These are phyloP conservation scores for Saccharata proteae DNA, from an alignment of 2,329 filamentous ascomycete species.

Conservation along the genomic window DNA sequence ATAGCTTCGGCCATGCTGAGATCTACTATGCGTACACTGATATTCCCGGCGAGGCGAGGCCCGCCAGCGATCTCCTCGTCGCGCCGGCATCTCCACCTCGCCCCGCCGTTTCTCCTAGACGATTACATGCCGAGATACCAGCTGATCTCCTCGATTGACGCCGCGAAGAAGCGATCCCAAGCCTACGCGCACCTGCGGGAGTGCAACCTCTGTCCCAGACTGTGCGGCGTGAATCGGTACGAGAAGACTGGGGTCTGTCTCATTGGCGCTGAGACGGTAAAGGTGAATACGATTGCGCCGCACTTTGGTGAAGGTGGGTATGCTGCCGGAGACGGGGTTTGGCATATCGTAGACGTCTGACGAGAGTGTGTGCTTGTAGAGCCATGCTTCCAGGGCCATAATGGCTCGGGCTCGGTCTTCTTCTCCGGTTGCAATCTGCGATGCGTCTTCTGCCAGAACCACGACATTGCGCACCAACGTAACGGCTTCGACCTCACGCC, in stretches of 20 bases:
- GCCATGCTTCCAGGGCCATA: constrained; percentile 70
- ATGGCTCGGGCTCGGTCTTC: constrained; percentile 70
- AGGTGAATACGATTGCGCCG: constrained; percentile 74
- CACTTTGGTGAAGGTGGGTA: constrained; percentile 58
- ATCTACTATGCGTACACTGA: too few relatives aligned
- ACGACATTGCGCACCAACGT: constrained; percentile 71
- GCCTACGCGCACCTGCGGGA: constrained; percentile 65
- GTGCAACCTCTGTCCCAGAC: constrained; percentile 70
- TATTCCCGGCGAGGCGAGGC: too few relatives aligned
- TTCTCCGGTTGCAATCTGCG: constrained; percentile 66
- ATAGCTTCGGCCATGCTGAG: too few relatives aligned
- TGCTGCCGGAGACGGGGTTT: too few relatives aligned
- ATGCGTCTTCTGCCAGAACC: constrained; percentile 70
- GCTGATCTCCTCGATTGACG: constrained; percentile 53
- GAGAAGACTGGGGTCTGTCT: constrained; percentile 68
- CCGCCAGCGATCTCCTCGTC: background rate
- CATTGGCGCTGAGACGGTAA: constrained; percentile 59
- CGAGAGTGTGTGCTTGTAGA: constrained; percentile 32
- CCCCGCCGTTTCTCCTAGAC: constrained; percentile 57
- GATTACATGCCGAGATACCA: constrained; percentile 64
- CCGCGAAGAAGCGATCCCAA: constrained; percentile 57
- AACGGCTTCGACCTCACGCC: constrained; percentile 70
- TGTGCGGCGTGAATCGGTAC: constrained; percentile 70
- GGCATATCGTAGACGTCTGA: too few relatives aligned
- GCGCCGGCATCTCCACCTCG: constrained; percentile 35